phyloP scores from a whole-genome alignment of 306 rosid genomes.

The Gastrolobium bilobum region DNA sequence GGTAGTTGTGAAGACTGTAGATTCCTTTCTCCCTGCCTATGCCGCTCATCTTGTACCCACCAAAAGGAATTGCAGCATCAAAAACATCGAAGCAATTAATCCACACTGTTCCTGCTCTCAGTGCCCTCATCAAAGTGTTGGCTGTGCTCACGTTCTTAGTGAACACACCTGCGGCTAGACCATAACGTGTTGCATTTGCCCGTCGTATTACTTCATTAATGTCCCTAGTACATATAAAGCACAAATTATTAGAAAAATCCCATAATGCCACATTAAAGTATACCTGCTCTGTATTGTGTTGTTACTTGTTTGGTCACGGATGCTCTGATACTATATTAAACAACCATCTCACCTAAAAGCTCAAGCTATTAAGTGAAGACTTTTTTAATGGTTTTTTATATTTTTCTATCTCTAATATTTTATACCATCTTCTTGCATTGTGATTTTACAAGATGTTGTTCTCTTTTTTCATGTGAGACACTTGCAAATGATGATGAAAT shows the following conservation, averaged over 20 bases:
- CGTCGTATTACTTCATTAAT: conserved; percentile 72
- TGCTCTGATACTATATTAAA: too few species aligned
- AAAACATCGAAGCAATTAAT: conserved; percentile 90
- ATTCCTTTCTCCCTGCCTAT: conserved; percentile 89
- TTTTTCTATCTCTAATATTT: neutral
- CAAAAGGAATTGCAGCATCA: conserved; percentile 96
- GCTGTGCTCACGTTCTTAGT: conserved; percentile 69
- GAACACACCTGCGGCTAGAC: conserved; percentile 94
- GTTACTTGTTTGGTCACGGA: too few species aligned
- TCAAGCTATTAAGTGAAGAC: too few species aligned
- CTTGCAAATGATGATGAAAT: conserved; percentile 7
- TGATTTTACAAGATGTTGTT: neutral
- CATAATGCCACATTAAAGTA: conserved; percentile 1
- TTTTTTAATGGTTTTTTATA: too few species aligned
- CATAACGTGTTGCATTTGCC: conserved; percentile 72
- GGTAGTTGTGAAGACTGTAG: conserved; percentile 83
- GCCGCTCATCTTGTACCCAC: conserved; percentile 98
- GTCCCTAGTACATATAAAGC: conserved; percentile 57
- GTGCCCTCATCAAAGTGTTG: conserved; percentile 77
- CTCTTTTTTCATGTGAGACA: neutral
- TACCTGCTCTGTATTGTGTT: neutral
- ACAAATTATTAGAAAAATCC: neutral
- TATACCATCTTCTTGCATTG: conserved; percentile 2
- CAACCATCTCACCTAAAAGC: too few species aligned
- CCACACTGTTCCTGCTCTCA: conserved; percentile 88